A percentile compares a stretch with the other conserved stretches of the same genome.
These are phyloP conservation scores for Rhizopus sp. DNA, from an alignment of 371 early-diverging fungal species.

Conservation along the genomic window DNA sequence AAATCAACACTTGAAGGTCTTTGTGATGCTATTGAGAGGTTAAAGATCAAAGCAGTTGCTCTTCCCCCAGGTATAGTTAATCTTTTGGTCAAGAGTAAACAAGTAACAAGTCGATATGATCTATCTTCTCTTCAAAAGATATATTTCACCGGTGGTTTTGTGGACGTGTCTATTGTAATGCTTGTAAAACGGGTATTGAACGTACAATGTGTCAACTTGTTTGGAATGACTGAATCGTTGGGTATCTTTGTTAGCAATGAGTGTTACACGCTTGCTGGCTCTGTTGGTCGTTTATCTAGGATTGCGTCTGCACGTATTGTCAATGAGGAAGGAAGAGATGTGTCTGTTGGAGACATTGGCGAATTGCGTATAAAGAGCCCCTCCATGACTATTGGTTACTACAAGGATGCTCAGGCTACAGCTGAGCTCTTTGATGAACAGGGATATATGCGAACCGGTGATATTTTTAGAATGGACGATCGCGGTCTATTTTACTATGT, in stretches of 20 bases:
- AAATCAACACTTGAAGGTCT: conserved; percentile 43
- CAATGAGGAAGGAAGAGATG: conserved; percentile 57
- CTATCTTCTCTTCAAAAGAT: conserved; percentile 56
- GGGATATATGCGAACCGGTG: conserved; percentile 86
- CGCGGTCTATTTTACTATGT: conserved; percentile 58
- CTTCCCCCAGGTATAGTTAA: conserved; percentile 68
- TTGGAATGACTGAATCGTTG: conserved; percentile 64
- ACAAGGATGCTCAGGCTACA: conserved; percentile 44
- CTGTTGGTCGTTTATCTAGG: conserved; percentile 66
- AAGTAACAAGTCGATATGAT: conserved; percentile 57
- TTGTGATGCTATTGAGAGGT: conserved; percentile 57
- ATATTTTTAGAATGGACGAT: conserved; percentile 65
- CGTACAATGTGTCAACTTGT: conserved; percentile 60
- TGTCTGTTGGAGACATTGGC: conserved; percentile 44
- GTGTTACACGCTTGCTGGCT: conserved; percentile 38
- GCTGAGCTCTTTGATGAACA: conserved; percentile 76
- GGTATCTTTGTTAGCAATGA: not conserved
- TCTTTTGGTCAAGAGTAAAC: conserved; percentile 46
- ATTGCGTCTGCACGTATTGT: conserved; percentile 67
- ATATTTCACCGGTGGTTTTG: conserved; percentile 73
- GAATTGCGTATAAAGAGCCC: conserved; percentile 76
- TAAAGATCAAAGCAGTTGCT: conserved; percentile 57
- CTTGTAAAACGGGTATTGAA: conserved; percentile 44
- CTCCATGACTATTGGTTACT: conserved; percentile 47
- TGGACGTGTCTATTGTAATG: conserved; percentile 51